Conservation (phyloP, 2,329 filamentous ascomycete species). For the Trichoderma sp. region DNA sequence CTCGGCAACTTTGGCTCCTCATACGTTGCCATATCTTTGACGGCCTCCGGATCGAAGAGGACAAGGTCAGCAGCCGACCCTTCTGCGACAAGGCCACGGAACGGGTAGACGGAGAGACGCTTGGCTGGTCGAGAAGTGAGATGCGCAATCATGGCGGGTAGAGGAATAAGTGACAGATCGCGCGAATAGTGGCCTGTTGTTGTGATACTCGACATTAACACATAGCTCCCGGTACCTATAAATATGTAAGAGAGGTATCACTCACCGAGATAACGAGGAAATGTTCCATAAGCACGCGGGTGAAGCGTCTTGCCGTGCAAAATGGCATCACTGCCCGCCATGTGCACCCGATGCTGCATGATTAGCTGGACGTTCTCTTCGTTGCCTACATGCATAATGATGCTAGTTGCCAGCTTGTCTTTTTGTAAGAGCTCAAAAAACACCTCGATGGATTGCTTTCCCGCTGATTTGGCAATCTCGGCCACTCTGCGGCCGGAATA, state of each 20-base stretch:
- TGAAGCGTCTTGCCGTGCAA: constrained; percentile 27
- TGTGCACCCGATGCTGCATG: constrained; percentile 28
- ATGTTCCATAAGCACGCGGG: constrained; percentile 27
- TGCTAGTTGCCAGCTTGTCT: constrained; percentile 26
- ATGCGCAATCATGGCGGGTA: constrained; percentile 26
- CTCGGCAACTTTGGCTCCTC: constrained; percentile 25
- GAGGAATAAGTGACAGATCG: constrained; percentile 23
- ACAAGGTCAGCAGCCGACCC: constrained; percentile 27
- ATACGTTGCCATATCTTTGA: constrained; percentile 26
- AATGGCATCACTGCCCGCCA: constrained; percentile 27
- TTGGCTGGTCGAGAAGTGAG: constrained; percentile 27
- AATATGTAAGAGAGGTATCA: not conserved
- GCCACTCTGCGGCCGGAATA: constrained; percentile 24
- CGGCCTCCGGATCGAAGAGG: constrained; percentile 23
- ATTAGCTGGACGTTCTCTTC: constrained; percentile 27
- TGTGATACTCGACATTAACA: not conserved
- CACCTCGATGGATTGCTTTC: constrained; percentile 23
- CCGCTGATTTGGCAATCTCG: constrained; percentile 21
- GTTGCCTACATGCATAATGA: constrained; percentile 27
- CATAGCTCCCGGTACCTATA: not conserved
- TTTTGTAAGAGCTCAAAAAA: constrained; percentile 25
- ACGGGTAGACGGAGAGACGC: constrained; percentile 25
- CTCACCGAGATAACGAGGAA: constrained; percentile 26
- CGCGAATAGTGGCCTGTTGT: constrained; percentile 25
- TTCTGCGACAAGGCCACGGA: constrained; percentile 24